Base-by-base conservation (phyloP, 2,329 filamentous ascomycete genomes). In the Teratosphaeria pseudoeucalypti region DNA sequence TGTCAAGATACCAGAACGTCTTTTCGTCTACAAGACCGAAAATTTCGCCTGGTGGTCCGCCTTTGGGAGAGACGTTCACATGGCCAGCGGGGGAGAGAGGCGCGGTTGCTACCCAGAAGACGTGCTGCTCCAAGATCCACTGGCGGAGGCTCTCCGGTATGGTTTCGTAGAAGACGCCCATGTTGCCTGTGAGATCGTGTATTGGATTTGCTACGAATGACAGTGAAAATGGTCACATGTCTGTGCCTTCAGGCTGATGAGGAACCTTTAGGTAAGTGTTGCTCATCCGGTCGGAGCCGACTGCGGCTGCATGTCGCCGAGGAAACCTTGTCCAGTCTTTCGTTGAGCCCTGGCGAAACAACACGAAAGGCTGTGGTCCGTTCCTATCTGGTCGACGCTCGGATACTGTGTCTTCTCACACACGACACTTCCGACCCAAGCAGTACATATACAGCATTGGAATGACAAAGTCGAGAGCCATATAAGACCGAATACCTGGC, bases 1-100 rank as follows among this genome's bases (percentile, higher is more conserved):
- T 68, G 57, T 78, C 76, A 64, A 77, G 70, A 61, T 77, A 78
- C 75, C 75, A 78, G 66, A 78, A 78, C 0, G 70, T 70, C 5
- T 67, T 70, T 6, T 72, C 65, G 34, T 72, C 70, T 3, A 75
- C 54, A 27, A 78, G 69, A 32, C 76, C 76, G 59, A 77, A 77
- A 61, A 74, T 75, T 23, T 56, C 26, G 26, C 52, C 52, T 19
- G 52, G 14, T 34, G 71, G 56, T 6, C 76, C 75, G 58, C 76
- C 76, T 64, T 78, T 78, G 2, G 76, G 76, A 0, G 74, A 77
- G 62, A 78, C 71, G 62, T 78, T 78, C 63, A 78, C 75, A 65
- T 78, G 76, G 26, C 76, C 76, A 3, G 63, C 39, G 26, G 62
- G 64, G 3, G 74, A 71, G 6, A 78, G 71, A 0, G 76, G 76